These are phyloP conservation scores for Liquidambar formosana DNA, from an alignment of 164 flowering plant genomes.

Conservation along the genomic window DNA sequence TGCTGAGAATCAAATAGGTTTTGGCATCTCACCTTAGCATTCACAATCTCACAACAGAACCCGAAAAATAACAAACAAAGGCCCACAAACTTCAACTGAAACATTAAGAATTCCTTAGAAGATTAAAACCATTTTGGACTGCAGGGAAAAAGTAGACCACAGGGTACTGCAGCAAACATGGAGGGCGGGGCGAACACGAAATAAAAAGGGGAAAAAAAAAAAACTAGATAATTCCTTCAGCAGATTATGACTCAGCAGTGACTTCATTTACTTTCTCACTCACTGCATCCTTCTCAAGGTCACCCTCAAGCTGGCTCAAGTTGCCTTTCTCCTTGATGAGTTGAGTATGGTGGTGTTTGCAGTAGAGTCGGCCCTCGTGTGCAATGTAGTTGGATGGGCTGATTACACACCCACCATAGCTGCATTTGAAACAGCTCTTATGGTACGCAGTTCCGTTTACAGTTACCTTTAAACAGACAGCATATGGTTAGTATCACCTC, in stretches of 20 bases:
- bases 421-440: slow-evolving; percentile 84
- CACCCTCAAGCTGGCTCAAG: slow-evolving; percentile 80
- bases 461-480: slow-evolving; percentile 43
- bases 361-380: slow-evolving; percentile 78
- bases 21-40: slow-evolving; percentile 16
- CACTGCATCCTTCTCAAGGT: slow-evolving; percentile 26
- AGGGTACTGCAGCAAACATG: slow-evolving; percentile 4
- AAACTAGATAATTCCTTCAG: not conserved
- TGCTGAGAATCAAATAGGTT: slow-evolving; percentile 16
- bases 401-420: slow-evolving; percentile 75
- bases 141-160: slow-evolving; percentile 7
- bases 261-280: slow-evolving; percentile 28
- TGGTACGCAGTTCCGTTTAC: slow-evolving; percentile 80
- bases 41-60: slow-evolving; percentile 15
- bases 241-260: slow-evolving; percentile 34
- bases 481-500: not conserved
- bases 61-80: slow-evolving; percentile 7
- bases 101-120: slow-evolving; percentile 9
- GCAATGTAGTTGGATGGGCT: slow-evolving; percentile 87
- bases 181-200: not conserved
- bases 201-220: not conserved
- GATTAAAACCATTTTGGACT: slow-evolving; percentile 13
- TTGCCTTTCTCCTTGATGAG: slow-evolving; percentile 93
- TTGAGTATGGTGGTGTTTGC: slow-evolving; percentile 88
- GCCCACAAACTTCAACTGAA: slow-evolving; percentile 21